Evolutionary conservation across 441 rosid species (phyloP).

Genomic region (Syzygium syzygioides): DNA sequence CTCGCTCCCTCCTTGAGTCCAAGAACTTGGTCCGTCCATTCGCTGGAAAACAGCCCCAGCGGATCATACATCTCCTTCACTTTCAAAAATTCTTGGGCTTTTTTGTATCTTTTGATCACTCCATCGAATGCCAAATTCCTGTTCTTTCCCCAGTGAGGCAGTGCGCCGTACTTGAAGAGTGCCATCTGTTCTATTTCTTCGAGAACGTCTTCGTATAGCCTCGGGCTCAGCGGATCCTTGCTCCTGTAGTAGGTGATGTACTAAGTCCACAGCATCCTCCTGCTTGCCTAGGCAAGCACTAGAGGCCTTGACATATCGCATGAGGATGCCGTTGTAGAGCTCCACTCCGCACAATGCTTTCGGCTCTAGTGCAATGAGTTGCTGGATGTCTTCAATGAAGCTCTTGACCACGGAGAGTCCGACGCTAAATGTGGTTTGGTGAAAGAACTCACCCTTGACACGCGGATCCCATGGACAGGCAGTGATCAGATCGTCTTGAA

Average conservation of each 20-base stretch:
- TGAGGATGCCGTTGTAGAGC: constrained; percentile 56
- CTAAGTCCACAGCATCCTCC: constrained; percentile 57
- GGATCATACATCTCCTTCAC: constrained; percentile 49
- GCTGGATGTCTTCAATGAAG: constrained; percentile 61
- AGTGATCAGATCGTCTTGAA: constrained; percentile 32
- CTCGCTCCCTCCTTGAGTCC: constrained; percentile 30
- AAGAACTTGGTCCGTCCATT: constrained; percentile 60
- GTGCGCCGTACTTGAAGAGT: constrained; percentile 49
- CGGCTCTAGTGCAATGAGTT: constrained; percentile 34
- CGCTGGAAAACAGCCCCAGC: constrained; percentile 49
- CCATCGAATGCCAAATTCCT: constrained; percentile 54
- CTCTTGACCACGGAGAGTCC: constrained; percentile 29
- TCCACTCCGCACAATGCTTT: constrained; percentile 47
- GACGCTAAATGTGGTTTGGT: constrained; percentile 52
- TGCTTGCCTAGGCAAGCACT: constrained; percentile 59
- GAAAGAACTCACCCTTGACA: constrained; percentile 49
- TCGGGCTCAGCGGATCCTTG: constrained; percentile 40
- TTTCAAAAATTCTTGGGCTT: constrained; percentile 30
- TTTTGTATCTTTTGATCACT: constrained; percentile 39
- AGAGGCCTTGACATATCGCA: constrained; percentile 67
- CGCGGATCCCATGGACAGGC: constrained; percentile 78
- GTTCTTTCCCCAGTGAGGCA: constrained; percentile 85
- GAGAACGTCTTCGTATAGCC: constrained; percentile 43
- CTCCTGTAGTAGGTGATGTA: constrained; percentile 45
- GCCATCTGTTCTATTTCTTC: constrained; percentile 84